A percentile compares a stretch with the other conserved stretches of the same genome.
phyloP scores from a whole-genome alignment of 306 rosid species.

The Sicyos baderoa region DNA sequence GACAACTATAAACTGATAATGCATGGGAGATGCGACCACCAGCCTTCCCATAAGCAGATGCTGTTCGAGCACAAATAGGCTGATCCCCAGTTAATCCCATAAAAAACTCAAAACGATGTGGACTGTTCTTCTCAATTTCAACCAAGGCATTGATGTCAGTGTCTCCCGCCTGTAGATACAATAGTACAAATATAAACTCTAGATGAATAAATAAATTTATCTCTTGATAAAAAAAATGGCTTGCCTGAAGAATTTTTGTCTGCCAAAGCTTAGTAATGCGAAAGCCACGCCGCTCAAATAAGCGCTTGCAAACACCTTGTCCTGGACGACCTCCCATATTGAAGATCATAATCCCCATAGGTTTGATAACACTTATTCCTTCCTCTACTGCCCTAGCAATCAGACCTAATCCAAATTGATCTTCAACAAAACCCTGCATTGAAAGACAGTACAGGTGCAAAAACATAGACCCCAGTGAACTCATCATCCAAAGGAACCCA shows the following conservation, averaged over 20 bases:
- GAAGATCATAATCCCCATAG: constrained; percentile 86
- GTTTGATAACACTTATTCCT: constrained; percentile 83
- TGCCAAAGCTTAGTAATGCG: constrained; percentile 83
- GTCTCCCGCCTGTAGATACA: constrained; percentile 65
- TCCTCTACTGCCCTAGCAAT: constrained; percentile 99
- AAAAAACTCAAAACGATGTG: constrained; percentile 97
- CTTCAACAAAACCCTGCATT: constrained; percentile 91
- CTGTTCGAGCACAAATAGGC: constrained; percentile 93
- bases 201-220: constrained; percentile 16
- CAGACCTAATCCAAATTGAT: constrained; percentile 93
- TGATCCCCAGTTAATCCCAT: constrained; percentile 98
- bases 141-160: constrained; percentile 92
- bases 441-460: constrained; percentile 9
- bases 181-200: constrained; percentile 26
- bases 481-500: constrained; percentile 4
- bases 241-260: constrained; percentile 90
- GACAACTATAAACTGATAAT: constrained; percentile 92
- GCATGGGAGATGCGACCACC: constrained; percentile 93
- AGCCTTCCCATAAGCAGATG: constrained; percentile 88
- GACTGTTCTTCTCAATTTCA: constrained; percentile 96
- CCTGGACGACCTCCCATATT: constrained; percentile 99
- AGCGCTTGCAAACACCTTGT: constrained; percentile 77
- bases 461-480: neutral
- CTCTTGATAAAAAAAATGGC: constrained; percentile 23
- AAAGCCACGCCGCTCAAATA: constrained; percentile 96